Evolutionary conservation across 1,284 basidiomycete genomes (phyloP), one percentile per base, ranked within the genome.

Genomic region (Leccinum olivaceoglutinosum): DNA sequence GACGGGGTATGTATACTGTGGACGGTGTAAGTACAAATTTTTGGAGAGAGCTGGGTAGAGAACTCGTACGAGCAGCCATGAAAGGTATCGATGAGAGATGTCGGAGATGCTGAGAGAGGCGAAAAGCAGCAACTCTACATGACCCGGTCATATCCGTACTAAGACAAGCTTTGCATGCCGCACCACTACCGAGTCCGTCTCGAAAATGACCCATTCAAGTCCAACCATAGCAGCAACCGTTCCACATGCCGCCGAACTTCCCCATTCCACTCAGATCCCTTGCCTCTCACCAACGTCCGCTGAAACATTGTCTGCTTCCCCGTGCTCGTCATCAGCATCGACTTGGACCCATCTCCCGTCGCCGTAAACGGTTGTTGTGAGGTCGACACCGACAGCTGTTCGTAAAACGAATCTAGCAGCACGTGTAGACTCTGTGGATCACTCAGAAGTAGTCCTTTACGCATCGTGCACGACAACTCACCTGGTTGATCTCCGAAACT

Each of bases 201-300:
- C 16, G 89, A 92, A 70, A 93, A 85, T 58, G 83, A 85, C 4
- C 89, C 90, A 69, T 93, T 94, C 74, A 94, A 93, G 75, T 96
- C 94, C 29, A 96, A 76, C 41, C 93, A 82, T 56, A 96, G 78
- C 58, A 96, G 75, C 60, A 96, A 72, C 56, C 93, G 83, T 73
- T 96, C 94, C 16, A 94, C 81, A 72, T 93, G 92, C 66, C 92
- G 79, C 54, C 88, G 81, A 58, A 88, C 86, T 62, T 91, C 84
- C 62, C 86, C 89, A 51, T 82, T 75, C 64, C 79, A 74, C 55
- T 86, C 83, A 68, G 82, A 69, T 71, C 81, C 71, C 77, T 83
- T 73, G 65, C 78, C 68, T 67, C 82, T 78, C 70, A 78, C 65
- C 76, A 83, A 73, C n/a, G 78, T 80, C 74, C 71, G 73, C 74